Conservation (phyloP, 129 eudicot species). For the Apium graveolens region DNA sequence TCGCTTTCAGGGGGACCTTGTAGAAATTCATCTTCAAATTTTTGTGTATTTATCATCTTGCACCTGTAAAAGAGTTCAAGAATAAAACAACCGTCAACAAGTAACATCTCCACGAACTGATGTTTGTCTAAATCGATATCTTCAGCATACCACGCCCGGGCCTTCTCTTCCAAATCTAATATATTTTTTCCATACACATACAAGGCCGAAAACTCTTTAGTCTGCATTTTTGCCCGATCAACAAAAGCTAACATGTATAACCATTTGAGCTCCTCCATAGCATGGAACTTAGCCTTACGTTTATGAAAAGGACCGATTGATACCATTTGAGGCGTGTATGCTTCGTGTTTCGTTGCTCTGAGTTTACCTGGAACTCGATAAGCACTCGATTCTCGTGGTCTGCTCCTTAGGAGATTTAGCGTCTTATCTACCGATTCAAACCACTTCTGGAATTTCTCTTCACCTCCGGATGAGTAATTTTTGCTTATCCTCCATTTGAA, state of each 20-base stretch:
- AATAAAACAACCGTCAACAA: background rate
- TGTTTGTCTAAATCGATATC: background rate
- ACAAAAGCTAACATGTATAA: background rate
- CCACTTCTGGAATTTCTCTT: background rate
- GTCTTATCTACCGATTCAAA: background rate
- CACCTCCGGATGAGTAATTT: background rate
- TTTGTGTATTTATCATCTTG: too few relatives aligned
- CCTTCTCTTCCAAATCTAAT: background rate
- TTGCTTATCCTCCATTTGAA: background rate
- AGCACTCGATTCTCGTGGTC: background rate
- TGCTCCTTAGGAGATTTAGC: background rate
- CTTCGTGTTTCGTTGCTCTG: background rate
- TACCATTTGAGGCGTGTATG: background rate
- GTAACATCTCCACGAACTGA: background rate
- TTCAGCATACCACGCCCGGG: background rate
- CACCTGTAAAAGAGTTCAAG: background rate
- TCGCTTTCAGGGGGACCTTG: too few relatives aligned
- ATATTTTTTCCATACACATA: background rate
- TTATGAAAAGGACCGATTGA: background rate
- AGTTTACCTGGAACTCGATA: background rate
- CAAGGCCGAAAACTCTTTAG: too few relatives aligned
- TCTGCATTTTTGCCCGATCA: too few relatives aligned
- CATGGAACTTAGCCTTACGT: background rate
- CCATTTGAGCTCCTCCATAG: conserved; percentile 1
- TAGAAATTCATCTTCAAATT: too few relatives aligned